phyloP scores from a whole-genome alignment of 768 basidiomycete genomes.

The Leccinum obscurum region DNA sequence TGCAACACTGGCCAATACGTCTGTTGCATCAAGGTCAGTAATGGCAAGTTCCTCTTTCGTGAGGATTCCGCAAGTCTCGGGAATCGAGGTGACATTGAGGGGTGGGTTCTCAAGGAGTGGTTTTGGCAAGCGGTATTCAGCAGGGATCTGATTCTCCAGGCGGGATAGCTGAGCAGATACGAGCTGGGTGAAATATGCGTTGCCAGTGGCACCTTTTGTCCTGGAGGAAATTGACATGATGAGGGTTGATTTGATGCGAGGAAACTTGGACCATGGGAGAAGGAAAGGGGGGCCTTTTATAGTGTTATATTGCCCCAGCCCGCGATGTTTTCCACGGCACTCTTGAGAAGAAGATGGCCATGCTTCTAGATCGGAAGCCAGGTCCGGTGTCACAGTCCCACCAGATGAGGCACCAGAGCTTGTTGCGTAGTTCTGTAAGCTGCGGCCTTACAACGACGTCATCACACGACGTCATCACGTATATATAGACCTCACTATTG shows the following conservation, averaged over 20 bases:
- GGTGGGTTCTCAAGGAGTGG: conserved; percentile 24
- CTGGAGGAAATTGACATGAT: conserved; percentile 23
- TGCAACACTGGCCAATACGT: conserved; percentile 30
- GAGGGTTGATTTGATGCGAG: not conserved
- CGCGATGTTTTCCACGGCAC: not conserved
- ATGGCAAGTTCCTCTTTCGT: conserved; percentile 34
- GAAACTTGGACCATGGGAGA: not conserved
- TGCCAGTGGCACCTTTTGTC: conserved; percentile 25
- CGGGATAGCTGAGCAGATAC: conserved; percentile 22
- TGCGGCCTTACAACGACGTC: too few species aligned
- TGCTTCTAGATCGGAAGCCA: not conserved
- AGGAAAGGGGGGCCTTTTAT: not conserved
- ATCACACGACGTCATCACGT: too few species aligned
- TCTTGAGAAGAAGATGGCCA: not conserved
- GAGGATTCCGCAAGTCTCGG: conserved; percentile 34
- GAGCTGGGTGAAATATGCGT: conserved; percentile 18
- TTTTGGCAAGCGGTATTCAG: conserved; percentile 15
- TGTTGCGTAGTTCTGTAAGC: not conserved
- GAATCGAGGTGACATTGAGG: conserved; percentile 36
- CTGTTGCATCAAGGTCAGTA: conserved; percentile 39
- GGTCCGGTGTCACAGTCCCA: not conserved
- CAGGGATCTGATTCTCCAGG: conserved; percentile 27
- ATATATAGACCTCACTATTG: too few species aligned
- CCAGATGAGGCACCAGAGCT: not conserved
- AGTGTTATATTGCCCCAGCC: not conserved